Base-by-base conservation (phyloP, 2,329 filamentous ascomycete species). In the Catunica adiposa region DNA sequence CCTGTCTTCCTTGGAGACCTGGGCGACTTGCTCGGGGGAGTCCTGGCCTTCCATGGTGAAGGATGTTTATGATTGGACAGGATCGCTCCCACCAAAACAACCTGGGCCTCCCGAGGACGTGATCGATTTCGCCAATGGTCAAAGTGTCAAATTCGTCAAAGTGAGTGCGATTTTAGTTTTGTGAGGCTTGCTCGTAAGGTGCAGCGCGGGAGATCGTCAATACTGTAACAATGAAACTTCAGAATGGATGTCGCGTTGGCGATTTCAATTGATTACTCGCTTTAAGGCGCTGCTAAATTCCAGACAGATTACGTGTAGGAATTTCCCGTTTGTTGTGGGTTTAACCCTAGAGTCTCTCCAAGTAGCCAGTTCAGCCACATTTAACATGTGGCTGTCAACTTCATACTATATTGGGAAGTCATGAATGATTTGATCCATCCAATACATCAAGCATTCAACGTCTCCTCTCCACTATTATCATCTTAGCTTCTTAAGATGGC, bases 41-140 rank as follows among this genome's bases (percentile, higher is more conserved):
- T 34, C 29, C 29, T 34, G 29, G 11, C 11, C 29, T 34, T 58
- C 37, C 40, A 50, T 53, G 42, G 29, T 31, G 23, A 29, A 38
- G 50, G 31, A 23, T 37, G 31, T 5, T 54, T 26, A 22, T 58
- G 51, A 58, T 58, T 58, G 57, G 57, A 29, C 50, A 55, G 15
- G 55, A 23, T 20, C n/a, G 51, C 22, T 31, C 42, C 44, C 53
- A 48, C 52, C 44, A 52, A 55, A 46, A 54, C 38, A 54, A 57
- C 47, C 31, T 14, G 15, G 1, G 52, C 11, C 23, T 37, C 40
- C 20, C 2, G 40, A 44, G 15, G n/a, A n/a, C 40, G 15, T 22
- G 20, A 40, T 46, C 22, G 15, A 25, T 52, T 37, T 37, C 20
- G 23, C 31, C 48, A 15, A 34, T 51, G n/a, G 48, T 31, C 48